Conservation (phyloP, 176 grass and related monocot genomes). For the Carex parvula region DNA sequence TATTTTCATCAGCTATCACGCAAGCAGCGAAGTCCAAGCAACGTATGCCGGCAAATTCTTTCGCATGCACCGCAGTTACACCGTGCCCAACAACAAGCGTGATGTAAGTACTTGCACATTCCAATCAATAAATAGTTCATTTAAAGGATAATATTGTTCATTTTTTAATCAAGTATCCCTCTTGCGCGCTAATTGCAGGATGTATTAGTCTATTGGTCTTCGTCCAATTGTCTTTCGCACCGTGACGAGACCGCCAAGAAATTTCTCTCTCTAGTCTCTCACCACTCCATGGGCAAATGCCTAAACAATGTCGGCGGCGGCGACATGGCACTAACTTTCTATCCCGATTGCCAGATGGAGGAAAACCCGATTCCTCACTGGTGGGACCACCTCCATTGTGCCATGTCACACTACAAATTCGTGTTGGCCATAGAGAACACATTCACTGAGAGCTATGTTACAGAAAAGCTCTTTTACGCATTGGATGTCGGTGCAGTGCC, state of each 20-base stretch:
- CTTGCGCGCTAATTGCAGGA: conserved; percentile 26
- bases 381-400: conserved; percentile 62
- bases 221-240: conserved; percentile 39
- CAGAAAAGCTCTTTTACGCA: conserved; percentile 56
- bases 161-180: not conserved
- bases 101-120: conserved; percentile 31
- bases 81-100: conserved; percentile 37
- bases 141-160: not conserved
- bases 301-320: conserved; percentile 47
- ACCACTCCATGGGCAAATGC: conserved; percentile 50
- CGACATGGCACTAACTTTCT: conserved; percentile 41
- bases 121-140: not conserved
- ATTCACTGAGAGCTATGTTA: conserved; percentile 47
- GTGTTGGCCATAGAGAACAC: conserved; percentile 63
- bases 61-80: conserved; percentile 38
- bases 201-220: conserved; percentile 54
- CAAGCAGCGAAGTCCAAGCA: conserved; percentile 40
- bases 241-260: conserved; percentile 30
- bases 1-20: conserved; percentile 55
- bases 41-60: conserved; percentile 52
- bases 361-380: conserved; percentile 33
- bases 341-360: conserved; percentile 37
- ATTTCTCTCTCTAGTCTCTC: conserved; percentile 35
- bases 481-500: conserved; percentile 46
- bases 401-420: conserved; percentile 67